Evolutionary conservation across 768 basidiomycete species (phyloP), one percentile per base, ranked within the genome.

Genomic region (Rhodotorula diobovata): DNA sequence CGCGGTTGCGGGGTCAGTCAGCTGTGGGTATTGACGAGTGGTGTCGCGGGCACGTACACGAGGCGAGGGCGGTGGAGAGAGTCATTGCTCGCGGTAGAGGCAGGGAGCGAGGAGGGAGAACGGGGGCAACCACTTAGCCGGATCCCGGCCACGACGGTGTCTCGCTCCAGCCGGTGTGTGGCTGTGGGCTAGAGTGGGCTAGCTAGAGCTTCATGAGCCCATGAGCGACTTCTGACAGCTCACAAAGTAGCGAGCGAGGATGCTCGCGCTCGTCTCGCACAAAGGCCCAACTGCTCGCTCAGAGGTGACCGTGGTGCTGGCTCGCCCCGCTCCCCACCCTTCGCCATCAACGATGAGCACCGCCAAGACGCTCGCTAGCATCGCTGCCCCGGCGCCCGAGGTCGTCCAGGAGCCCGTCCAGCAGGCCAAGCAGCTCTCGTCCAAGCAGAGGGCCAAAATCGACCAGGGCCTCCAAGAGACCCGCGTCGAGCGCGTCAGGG

Each of bases 331-430:
- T 39, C 39, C 21, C 25, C 58, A 43, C 28, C 58, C 48, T 4
- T 45, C 12, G 21, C 34, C 14, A 39, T 8, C 4, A 14, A 28
- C 37, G 34, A 67, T 63, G 61, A 48, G 53, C 28, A 10, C 61
- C 50, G 34, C 58, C 48, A 73, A 73, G 72, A 68, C 67, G 18
- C 70, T 75, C 43, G 73, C 73, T 2, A 50, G 37, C 23, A 71
- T 75, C 46, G 73, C 73, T 10, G 58, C 58, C 0, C 73, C 73
- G 1, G 67, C 71, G 14, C 51, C 63, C 16, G 63, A 68, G n/a
- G 56, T 63, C 30, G 65, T 45, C 5, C 43, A 41, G 8, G 67
- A 66, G 32, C 45, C 48, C 8, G 67, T 61, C 11, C 56, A 51
- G 32, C 50, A 65, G 54, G 54, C 50, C 32, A 54, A 63, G 58